Conservation (phyloP, 1,284 basidiomycete genomes). For the Austropuccinia psidii region DNA sequence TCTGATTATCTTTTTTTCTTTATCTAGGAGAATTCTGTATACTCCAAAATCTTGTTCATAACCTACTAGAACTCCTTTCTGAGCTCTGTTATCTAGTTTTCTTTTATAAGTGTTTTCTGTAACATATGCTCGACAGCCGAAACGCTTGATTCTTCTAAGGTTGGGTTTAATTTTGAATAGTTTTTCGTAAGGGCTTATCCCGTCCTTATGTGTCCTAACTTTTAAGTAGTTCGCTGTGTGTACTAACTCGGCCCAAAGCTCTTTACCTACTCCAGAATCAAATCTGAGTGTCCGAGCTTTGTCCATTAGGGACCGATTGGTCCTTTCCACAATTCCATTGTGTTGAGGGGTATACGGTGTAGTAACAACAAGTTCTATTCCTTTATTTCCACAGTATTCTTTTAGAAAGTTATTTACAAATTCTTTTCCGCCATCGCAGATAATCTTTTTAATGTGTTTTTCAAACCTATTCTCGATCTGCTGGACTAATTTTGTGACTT, state of each 20-base stretch:
- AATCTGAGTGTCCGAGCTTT: neutral
- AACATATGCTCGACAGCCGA: neutral
- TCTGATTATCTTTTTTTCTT: conserved; percentile 5
- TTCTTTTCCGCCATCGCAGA: conserved; percentile 14
- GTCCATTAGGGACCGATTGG: conserved; percentile 13
- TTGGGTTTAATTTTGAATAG: neutral
- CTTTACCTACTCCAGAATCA: neutral
- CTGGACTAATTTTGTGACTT: neutral
- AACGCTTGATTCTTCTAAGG: neutral
- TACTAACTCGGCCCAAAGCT: conserved; percentile 15
- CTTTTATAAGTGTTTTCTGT: neutral
- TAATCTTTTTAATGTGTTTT: neutral
- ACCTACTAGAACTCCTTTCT: conserved; percentile 14
- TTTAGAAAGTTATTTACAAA: conserved; percentile 9
- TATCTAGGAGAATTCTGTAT: neutral
- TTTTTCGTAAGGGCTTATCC: neutral
- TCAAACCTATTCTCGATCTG: neutral
- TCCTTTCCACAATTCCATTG: conserved; percentile 18
- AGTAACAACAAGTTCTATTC: conserved; percentile 1
- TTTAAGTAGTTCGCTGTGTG: neutral
- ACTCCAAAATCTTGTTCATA: conserved; percentile 8
- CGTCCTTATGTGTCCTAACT: conserved; percentile 3
- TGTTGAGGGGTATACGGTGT: conserved; percentile 23
- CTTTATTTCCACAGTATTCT: neutral
- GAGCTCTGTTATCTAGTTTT: neutral